Evolutionary conservation across 192 early-diverging fungal species (phyloP).

Genomic region (Backusella sp.): DNA sequence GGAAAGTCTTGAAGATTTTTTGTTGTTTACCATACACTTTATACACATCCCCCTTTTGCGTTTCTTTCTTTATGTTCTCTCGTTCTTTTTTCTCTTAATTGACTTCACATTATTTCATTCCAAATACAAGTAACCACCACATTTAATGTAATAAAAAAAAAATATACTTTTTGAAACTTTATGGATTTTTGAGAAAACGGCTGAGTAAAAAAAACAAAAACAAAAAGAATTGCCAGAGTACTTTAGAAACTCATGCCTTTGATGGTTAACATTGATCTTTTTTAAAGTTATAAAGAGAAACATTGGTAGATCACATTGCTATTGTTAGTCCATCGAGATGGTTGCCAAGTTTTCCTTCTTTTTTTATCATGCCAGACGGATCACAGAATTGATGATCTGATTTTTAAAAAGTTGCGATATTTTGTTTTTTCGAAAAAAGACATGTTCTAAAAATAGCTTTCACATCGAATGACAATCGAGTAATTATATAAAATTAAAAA

Average conservation of each 20-base stretch:
- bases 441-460: too few species aligned
- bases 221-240: too few species aligned
- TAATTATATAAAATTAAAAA: too few species aligned
- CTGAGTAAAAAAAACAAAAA: neutral
- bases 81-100: neutral
- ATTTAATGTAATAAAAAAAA: neutral
- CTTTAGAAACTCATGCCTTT: neutral
- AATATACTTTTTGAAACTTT: neutral
- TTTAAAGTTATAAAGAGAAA: neutral
- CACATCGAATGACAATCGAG: too few species aligned
- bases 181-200: neutral
- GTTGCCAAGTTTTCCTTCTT: neutral
- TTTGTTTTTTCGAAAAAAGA: too few species aligned
- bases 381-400: too few species aligned
- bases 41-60: neutral
- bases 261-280: neutral
- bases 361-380: neutral
- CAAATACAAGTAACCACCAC: neutral
- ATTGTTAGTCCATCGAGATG: neutral
- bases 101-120: neutral
- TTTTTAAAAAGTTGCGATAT: too few species aligned
- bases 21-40: neutral
- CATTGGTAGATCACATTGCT: neutral
- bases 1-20: neutral
- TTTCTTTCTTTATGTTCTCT: neutral